Conservation (phyloP, 2,329 filamentous ascomycete genomes). For the Colletotrichum musae region DNA sequence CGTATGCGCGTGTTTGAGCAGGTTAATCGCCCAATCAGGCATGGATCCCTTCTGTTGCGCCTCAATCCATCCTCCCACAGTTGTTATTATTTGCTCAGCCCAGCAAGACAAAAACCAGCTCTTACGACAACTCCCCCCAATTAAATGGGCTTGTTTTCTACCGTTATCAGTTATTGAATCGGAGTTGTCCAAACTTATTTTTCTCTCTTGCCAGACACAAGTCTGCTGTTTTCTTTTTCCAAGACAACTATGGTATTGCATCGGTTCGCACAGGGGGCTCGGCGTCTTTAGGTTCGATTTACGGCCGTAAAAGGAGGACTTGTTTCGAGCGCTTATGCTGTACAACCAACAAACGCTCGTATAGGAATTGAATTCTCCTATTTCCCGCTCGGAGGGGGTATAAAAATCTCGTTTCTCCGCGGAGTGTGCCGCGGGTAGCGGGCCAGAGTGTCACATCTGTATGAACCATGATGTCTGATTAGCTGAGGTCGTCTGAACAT, state of each 20-base stretch:
- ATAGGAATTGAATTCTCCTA: background rate
- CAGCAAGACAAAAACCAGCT: background rate
- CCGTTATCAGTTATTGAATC: background rate
- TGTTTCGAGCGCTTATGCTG: background rate
- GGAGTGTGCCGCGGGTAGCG: background rate
- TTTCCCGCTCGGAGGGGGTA: background rate
- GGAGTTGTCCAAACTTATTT: background rate
- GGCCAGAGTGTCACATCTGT: background rate
- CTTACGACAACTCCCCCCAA: background rate
- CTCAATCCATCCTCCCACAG: constrained; percentile 1
- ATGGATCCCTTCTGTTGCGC: background rate
- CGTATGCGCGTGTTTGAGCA: constrained; percentile 39
- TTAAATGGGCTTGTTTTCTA: no score
- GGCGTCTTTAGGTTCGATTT: constrained; percentile 1
- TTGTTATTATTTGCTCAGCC: constrained; percentile 27
- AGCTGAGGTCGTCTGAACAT: background rate
- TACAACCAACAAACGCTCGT: background rate
- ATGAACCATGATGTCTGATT: background rate
- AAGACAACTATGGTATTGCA: constrained; percentile 11
- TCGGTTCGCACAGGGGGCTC: constrained; percentile 14
- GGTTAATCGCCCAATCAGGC: constrained; percentile 35
- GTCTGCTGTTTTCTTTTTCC: background rate
- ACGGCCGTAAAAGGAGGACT: background rate
- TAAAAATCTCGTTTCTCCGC: background rate
- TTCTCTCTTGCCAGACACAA: background rate